Percentiles rank a stretch among this genome's conserved stretches.
Evolutionary conservation across 805 yeast genomes (phyloP).

Genomic region (Osmozyma mogii): DNA sequence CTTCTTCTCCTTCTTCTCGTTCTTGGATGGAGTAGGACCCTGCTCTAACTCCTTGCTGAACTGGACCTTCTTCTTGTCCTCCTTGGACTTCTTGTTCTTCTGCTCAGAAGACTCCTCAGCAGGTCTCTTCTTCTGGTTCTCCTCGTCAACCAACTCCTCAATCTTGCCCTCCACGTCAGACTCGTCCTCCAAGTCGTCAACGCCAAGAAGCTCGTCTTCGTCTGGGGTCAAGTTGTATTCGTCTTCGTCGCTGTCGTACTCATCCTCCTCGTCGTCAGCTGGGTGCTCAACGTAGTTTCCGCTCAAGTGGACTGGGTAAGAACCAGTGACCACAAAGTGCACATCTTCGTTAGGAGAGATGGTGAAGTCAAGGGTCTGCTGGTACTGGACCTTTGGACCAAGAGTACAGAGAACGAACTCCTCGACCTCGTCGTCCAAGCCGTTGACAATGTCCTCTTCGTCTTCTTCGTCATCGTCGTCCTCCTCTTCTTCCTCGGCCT

Average conservation of each 20-base stretch:
- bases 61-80: constrained; percentile 66
- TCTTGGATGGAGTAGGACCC: constrained; percentile 67
- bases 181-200: constrained; percentile 59
- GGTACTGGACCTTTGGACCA: constrained; percentile 76
- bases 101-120: constrained; percentile 21
- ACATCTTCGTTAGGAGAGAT: constrained; percentile 92
- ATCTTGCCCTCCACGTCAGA: constrained; percentile 67
- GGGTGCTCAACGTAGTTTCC: constrained; percentile 98
- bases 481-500: constrained; percentile 40
- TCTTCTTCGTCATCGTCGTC: constrained; percentile 42
- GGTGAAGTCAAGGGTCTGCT: constrained; percentile 86
- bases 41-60: constrained; percentile 88
- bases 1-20: constrained; percentile 13
- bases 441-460: constrained; percentile 50
- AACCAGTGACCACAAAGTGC: constrained; percentile 90
- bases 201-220: constrained; percentile 59
- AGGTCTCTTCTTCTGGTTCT: constrained; percentile 35
- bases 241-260: constrained; percentile 25
- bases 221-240: constrained; percentile 69
- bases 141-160: constrained; percentile 65
- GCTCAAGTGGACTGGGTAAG: constrained; percentile 82
- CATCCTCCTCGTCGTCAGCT: constrained; percentile 62
- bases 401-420: constrained; percentile 85
- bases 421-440: constrained; percentile 66
- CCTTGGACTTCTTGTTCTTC: constrained; percentile 31